Percentiles rank a stretch among this genome's conserved stretches.
Conservation (phyloP, 768 basidiomycete species). For the Trametes punicea region DNA sequence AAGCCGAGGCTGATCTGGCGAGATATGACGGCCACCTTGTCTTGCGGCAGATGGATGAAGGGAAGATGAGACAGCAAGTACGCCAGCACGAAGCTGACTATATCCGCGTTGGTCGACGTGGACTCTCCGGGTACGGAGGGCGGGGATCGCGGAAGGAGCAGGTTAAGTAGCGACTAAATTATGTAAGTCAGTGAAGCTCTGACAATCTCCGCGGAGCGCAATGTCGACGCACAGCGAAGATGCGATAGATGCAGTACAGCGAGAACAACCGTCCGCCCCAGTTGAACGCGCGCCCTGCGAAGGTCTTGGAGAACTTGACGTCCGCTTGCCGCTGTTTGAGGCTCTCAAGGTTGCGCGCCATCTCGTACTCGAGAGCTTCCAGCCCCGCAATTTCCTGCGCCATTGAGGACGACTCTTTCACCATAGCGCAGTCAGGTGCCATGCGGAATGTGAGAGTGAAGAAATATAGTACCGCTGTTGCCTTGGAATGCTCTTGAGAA, state of each 20-base stretch:
- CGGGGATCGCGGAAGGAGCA: slow-evolving; percentile 38
- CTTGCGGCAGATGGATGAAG: slow-evolving; percentile 28
- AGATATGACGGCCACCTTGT: slow-evolving; percentile 41
- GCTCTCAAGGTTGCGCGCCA: slow-evolving; percentile 52
- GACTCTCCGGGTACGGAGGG: slow-evolving; percentile 7
- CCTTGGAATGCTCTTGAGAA: slow-evolving; percentile 49
- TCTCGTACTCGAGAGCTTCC: slow-evolving; percentile 64
- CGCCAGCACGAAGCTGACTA: slow-evolving; percentile 41
- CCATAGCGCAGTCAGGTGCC: not conserved
- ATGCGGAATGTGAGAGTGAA: not conserved
- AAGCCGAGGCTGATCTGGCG: slow-evolving; percentile 62
- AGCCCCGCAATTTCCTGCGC: slow-evolving; percentile 62
- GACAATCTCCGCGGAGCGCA: no score
- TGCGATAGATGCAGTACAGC: slow-evolving; percentile 61
- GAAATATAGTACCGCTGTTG: slow-evolving; percentile 29
- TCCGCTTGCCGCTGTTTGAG: slow-evolving; percentile 48
- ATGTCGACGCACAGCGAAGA: slow-evolving; percentile 49
- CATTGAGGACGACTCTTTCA: slow-evolving; percentile 35
- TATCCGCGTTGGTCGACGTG: slow-evolving; percentile 28
- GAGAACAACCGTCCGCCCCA: slow-evolving; percentile 54
- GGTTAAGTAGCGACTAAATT: slow-evolving; percentile 47
- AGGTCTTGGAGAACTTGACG: slow-evolving; percentile 49
- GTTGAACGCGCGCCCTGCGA: slow-evolving; percentile 50
- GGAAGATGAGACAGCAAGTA: slow-evolving; percentile 40
- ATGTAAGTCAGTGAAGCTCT: not conserved